A percentile compares a stretch with the other conserved stretches of the same genome.
These are phyloP conservation scores for Lactuca sativa DNA, from an alignment of 129 eudicot species.

Conservation along the genomic window DNA sequence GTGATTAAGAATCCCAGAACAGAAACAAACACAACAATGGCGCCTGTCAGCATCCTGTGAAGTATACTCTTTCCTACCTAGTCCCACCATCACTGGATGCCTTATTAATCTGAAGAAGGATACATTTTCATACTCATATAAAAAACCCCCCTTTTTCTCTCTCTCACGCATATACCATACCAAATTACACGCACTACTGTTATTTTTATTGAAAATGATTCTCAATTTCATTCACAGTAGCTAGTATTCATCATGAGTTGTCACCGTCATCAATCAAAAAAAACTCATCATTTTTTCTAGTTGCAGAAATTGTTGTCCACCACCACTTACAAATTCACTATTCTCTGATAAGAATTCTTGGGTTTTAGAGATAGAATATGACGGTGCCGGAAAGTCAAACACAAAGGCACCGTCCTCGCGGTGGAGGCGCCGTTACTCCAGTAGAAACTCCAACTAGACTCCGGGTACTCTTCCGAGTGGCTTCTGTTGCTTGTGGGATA, in stretches of 20 bases:
- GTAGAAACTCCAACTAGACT: conserved; percentile 40
- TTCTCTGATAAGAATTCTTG: background rate
- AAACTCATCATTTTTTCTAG: conserved; percentile 9
- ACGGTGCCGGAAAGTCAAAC: conserved; percentile 44
- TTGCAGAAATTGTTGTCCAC: background rate
- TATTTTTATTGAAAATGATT: background rate
- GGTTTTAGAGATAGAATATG: conserved; percentile 17
- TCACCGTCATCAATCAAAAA: conserved; percentile 31
- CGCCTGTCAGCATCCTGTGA: conserved; percentile 25
- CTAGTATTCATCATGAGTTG: background rate
- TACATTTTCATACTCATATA: conserved; percentile 4
- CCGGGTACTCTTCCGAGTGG: conserved; percentile 62
- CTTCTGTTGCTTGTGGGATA: conserved; percentile 91
- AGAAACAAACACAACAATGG: conserved; percentile 25
- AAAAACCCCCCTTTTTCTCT: background rate
- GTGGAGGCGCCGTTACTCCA: conserved; percentile 13
- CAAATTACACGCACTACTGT: conserved; percentile 7
- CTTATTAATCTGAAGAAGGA: background rate
- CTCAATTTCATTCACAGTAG: background rate
- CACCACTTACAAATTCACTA: background rate
- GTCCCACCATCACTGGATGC: conserved; percentile 23
- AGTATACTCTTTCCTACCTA: conserved; percentile 23
- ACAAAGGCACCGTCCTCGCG: conserved; percentile 27
- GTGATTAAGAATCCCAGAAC: conserved; percentile 21
- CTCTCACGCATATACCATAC: conserved; percentile 12